Base-by-base conservation (phyloP, 2,329 filamentous ascomycete species). In the Fusarium dimerum region DNA sequence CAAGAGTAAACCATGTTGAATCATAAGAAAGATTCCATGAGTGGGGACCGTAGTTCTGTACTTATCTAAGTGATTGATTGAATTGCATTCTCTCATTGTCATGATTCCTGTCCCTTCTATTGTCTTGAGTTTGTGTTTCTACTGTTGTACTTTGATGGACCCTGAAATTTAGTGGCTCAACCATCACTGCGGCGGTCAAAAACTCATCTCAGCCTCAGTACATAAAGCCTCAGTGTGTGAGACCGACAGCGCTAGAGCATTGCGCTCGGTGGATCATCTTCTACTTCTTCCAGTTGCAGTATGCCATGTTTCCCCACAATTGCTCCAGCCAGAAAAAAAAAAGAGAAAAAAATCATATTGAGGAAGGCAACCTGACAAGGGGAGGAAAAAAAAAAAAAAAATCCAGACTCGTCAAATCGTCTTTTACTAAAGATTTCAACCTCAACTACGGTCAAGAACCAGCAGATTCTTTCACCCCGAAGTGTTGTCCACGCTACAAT, bases 261-360 rank as follows among this genome's bases (percentile, higher is more conserved):
- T 36, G 13, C 13, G 32, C 13, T 12, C 11, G 13, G 32, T 36
- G 32, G 32, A 36, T 15, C 32, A 11, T 36, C 32, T 15, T 32
- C 10, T 36, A 36, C 9, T 3, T 36, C 17, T 16, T 16, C 39
- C 39, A 40, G 39, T 40, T 40, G 13, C 39, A 40, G 39, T 16
- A 16, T 40, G 20, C 39, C 13, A 40, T 5, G 5, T 6, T 61
- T 59, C 59, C 59, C 59, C 58, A 61, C 58, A 61, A 13, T 39
- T 41, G 42, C 43, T 43, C 47, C 51, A 51, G 48, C 48, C 42
- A 11, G 20, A 26, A n/a, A 16, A 8, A 42, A 52, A 59, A 40
- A 48, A 46, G 52, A 61, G 59, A 59, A 50, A 51, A 61, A 61
- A 61, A 61, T 52, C 55, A 59, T 49, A 51, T 50, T 39, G 46